Evolutionary conservation across 345 rosid species (phyloP), one percentile per base, ranked within the genome.

Genomic region (Hevea brasiliensis): DNA sequence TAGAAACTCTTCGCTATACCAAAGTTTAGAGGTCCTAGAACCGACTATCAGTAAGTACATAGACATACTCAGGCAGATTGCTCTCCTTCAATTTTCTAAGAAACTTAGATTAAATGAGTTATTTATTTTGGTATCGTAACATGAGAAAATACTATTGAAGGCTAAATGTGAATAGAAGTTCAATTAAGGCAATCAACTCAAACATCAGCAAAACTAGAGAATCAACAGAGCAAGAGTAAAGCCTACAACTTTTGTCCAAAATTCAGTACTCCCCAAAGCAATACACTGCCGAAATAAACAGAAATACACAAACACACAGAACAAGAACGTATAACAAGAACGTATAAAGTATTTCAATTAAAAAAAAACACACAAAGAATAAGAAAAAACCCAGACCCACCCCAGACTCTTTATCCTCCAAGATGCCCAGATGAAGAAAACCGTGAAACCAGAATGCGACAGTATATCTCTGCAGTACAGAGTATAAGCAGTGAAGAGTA

Each of bases 361-460:
- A 59, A 4, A 7, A 27, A 27, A 59, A 13, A 37, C 7, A 54
- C 29, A 63, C 1, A 23, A 1, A n/a, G 11, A 68, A n/a, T 0
- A 50, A 18, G 57, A 35, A 21, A 54, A 23, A 68, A 54, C 3
- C 13, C 51, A 63, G 37, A 72, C 51, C 60, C 45, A 62, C 69
- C 62, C 62, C 59, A 54, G 69, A 12, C 5, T 61, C 48, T 47
- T 11, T 44, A 42, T 62, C 53, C n/a, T 5, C 50, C 37, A 18
- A 72, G 35, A 24, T 51, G 62, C 67, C 13, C 41, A 63, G 47
- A 35, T 7, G 20, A 64, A 27, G 11, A 51, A 41, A 21, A 29
- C 8, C 8, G 23, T 55, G 65, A 64, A 67, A 45, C 47, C 37
- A 55, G 41, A 61, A 66, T 64, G 77, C 53, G 76, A 12, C 15